Base-by-base conservation (phyloP, 2,329 filamentous ascomycete species). In the Venturiaceae sp. region DNA sequence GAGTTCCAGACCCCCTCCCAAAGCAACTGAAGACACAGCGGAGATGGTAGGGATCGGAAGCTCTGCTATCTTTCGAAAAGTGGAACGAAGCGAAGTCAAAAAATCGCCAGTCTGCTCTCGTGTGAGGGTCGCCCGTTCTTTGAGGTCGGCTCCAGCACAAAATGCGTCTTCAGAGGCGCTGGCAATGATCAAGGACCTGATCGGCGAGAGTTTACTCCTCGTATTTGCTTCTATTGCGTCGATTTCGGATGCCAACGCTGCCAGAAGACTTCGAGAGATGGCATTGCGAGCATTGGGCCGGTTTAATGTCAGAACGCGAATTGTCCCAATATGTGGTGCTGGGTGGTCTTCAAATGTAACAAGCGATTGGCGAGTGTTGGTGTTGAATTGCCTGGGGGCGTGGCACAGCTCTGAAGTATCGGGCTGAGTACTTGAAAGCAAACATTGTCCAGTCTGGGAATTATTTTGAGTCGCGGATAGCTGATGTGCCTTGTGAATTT, bases 91-190 rank as follows among this genome's bases (percentile, higher is more conserved):
- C 67, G 82, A 81, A 46, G 79, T 68, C 36, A 99, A 84, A 77
- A 99, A 99, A 28, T 82, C 78, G 37, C 82, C 77, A 2, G 90
- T 95, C n/a, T 96, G 87, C 65, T 90, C 82, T 61, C 79, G 80
- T 1, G 83, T 86, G 73, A 96, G 94, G 3, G 79, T 82, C 23
- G 13, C 11, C 30, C 92, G 79, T 77, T 96, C 92, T 71, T 96
- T 96, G 66, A 99, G 74, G 69, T 99, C 94, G 3, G 94, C 94
- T 36, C 94, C 94, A 0, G 94, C 90, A 72, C 94, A 97, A 72
- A 99, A 99, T 66, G 85, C 87, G 26, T 83, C 79, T 65, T 96
- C 90, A n/a, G 89, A 81, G 41, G 90, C 89, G 67, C 89, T 95
- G 13, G 90, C 88, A 16, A 99, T 66, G 46, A 99, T 83, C 65